phyloP scores from a whole-genome alignment of 2,329 filamentous ascomycete species.

The Lasiodiplodia theobromae region DNA sequence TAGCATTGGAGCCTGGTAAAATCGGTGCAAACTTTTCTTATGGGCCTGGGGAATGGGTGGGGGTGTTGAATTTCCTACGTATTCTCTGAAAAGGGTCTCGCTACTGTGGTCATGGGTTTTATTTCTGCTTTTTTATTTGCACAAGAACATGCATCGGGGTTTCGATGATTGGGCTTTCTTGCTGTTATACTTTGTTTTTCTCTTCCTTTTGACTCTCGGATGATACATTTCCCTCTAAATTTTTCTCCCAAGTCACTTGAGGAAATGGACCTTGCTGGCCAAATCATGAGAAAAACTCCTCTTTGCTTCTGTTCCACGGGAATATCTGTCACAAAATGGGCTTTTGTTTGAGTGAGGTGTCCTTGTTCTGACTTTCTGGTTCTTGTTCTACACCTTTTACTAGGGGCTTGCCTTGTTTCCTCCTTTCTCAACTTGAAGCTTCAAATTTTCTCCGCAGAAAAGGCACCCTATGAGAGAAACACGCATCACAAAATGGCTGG shows the following conservation, averaged over 20 bases:
- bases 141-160: neutral
- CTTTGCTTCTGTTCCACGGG: neutral
- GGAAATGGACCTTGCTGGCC: neutral
- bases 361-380: neutral
- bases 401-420: neutral
- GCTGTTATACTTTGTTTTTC: neutral
- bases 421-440: neutral
- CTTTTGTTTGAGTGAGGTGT: neutral
- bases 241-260: neutral
- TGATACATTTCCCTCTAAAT: neutral
- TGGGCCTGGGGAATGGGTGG: constrained; percentile 17
- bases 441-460: neutral
- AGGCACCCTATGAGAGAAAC: neutral
- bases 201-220: neutral
- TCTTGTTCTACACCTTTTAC: neutral
- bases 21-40: constrained; percentile 25
- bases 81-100: constrained; percentile 1
- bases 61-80: constrained; percentile 8
- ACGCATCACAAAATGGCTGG: neutral
- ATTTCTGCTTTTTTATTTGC: neutral
- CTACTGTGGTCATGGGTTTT: neutral
- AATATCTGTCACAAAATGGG: neutral
- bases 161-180: constrained; percentile 3
- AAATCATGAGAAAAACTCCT: neutral
- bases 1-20: constrained; percentile 30